phyloP scores from a whole-genome alignment of 1,284 basidiomycete genomes.

The Sanguinoderma infundibulare region DNA sequence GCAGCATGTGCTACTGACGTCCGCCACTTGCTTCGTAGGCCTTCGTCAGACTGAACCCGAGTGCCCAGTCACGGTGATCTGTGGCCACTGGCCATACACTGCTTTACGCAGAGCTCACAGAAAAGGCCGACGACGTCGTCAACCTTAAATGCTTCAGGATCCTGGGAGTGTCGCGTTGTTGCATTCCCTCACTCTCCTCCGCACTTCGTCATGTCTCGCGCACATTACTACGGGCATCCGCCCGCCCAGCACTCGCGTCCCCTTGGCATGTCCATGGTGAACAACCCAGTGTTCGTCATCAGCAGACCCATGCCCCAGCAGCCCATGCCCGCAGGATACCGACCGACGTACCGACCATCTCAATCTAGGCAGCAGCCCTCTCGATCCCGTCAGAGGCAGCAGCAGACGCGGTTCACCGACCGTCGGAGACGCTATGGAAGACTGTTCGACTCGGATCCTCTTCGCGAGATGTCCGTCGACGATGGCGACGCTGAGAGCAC shows the following conservation, averaged over 20 bases:
- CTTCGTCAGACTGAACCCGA: conserved; percentile 9
- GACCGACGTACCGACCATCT: conserved; percentile 4
- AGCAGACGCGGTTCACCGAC: conserved; percentile 6
- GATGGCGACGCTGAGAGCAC: conserved; percentile 22
- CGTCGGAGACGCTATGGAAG: conserved; percentile 22
- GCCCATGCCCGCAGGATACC: conserved; percentile 2
- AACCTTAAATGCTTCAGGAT: background rate
- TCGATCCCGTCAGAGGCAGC: background rate
- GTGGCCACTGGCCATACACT: conserved; percentile 13
- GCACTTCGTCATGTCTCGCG: conserved; percentile 14
- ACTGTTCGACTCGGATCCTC: conserved; percentile 18
- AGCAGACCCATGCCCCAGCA: conserved; percentile 25
- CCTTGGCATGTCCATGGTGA: conserved; percentile 25
- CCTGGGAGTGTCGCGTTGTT: conserved; percentile 8
- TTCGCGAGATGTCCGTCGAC: conserved; percentile 9
- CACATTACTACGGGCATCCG: conserved; percentile 17
- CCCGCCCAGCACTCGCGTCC: conserved; percentile 11
- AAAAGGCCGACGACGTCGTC: background rate
- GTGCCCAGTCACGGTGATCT: conserved; percentile 7
- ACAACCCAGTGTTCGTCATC: conserved; percentile 20
- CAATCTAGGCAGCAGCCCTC: conserved; percentile 2
- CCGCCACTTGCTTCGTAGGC: conserved; percentile 5
- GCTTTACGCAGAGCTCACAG: conserved; percentile 2
- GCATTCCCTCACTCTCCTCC: conserved; percentile 11
- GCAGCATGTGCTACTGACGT: conserved; percentile 14